Percentiles rank a stretch among this genome's conserved stretches.
phyloP scores from a whole-genome alignment of 148 eudicot genomes.

The Rhododendron ferrugineum region DNA sequence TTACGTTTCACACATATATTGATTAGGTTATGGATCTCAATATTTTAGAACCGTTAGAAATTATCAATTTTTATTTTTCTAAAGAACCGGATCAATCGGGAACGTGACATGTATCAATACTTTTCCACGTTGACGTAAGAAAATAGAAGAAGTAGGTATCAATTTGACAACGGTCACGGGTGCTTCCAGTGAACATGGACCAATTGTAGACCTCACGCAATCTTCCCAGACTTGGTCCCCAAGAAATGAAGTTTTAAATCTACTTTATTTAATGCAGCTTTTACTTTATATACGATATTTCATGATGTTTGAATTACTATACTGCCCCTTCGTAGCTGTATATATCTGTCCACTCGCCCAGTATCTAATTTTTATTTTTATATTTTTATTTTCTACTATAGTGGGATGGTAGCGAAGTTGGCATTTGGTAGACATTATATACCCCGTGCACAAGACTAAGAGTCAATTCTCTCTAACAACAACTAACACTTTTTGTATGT shows the following conservation, averaged over 20 bases:
- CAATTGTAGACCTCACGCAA: background rate
- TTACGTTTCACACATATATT: too few relatives aligned
- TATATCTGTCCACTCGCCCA: background rate
- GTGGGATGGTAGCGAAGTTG: too few relatives aligned
- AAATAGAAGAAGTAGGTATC: background rate
- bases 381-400: too few relatives aligned
- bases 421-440: too few relatives aligned
- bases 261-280: background rate
- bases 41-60: too few relatives aligned
- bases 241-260: background rate
- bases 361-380: too few relatives aligned
- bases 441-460: too few relatives aligned
- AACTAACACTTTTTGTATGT: background rate
- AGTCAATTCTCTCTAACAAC: too few relatives aligned
- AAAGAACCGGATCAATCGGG: too few relatives aligned
- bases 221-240: conserved; percentile 1
- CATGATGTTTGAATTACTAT: background rate
- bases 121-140: background rate
- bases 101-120: too few relatives aligned
- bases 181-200: background rate
- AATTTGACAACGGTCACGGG: background rate
- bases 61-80: too few relatives aligned
- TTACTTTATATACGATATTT: background rate
- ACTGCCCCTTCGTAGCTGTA: background rate
- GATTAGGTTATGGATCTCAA: too few relatives aligned